phyloP scores from a whole-genome alignment of 129 eudicot genomes.

The Lactuca saligna region DNA sequence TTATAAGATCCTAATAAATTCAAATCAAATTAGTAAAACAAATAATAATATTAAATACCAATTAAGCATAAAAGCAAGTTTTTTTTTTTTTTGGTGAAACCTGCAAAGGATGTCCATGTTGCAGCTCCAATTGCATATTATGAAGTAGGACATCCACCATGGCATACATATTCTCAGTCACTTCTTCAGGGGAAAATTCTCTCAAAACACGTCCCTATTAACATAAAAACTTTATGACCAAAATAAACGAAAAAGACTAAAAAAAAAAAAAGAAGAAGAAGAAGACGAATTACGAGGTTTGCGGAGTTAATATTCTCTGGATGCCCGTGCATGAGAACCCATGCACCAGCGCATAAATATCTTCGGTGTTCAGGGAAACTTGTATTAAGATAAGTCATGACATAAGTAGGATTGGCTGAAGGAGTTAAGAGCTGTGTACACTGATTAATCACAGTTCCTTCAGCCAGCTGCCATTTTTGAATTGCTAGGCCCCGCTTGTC shows the following conservation, averaged over 20 bases:
- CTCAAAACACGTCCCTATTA: conserved; percentile 84
- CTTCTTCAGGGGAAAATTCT: conserved; percentile 97
- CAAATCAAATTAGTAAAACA: conserved; percentile 12
- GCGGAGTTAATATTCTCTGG: conserved; percentile 85
- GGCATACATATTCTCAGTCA: conserved; percentile 81
- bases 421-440: conserved; percentile 87
- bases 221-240: too few species aligned
- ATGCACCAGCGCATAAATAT: conserved; percentile 95
- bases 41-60: not conserved
- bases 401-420: conserved; percentile 84
- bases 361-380: conserved; percentile 87
- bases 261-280: not conserved
- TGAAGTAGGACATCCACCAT: conserved; percentile 97
- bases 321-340: conserved; percentile 91
- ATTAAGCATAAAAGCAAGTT: not conserved
- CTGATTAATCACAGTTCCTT: conserved; percentile 85
- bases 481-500: conserved; percentile 77
- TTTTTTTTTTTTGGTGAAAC: conserved; percentile 28
- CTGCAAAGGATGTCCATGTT: conserved; percentile 88
- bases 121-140: conserved; percentile 80
- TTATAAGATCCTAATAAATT: conserved; percentile 66
- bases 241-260: not conserved
- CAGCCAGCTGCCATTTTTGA: conserved; percentile 98
- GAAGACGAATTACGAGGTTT: conserved; percentile 57
- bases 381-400: conserved; percentile 67